Percentiles rank a stretch among this genome's conserved stretches.
Evolutionary conservation across 176 grass and related monocot genomes (phyloP).

Genomic region (Juncus effusus): DNA sequence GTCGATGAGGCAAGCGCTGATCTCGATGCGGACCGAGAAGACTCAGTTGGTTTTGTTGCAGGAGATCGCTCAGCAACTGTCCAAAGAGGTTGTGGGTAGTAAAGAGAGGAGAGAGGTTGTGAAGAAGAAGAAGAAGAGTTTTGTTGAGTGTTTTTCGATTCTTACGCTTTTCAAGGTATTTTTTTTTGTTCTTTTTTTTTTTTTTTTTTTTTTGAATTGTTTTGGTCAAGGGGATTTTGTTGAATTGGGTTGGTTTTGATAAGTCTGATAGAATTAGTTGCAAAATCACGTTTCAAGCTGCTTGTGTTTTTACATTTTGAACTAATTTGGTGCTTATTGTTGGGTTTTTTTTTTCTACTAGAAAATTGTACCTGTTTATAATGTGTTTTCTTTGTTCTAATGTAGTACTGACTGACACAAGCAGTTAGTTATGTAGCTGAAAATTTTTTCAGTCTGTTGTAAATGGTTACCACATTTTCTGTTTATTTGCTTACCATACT

Average conservation of each 20-base stretch:
- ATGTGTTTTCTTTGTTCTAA: no score
- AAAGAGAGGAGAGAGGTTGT: constrained; percentile 16
- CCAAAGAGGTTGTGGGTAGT: constrained; percentile 48
- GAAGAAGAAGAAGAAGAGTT: constrained; percentile 34
- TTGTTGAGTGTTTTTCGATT: constrained; percentile 37
- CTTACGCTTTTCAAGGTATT: constrained; percentile 57
- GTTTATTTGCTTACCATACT: no score
- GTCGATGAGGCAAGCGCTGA: constrained; percentile 79
- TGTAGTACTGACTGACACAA: no score
- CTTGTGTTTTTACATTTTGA: no score
- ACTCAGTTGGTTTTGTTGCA: constrained; percentile 72
- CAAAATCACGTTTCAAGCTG: no score
- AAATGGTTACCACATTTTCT: no score
- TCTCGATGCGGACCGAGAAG: constrained; percentile 88
- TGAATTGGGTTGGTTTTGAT: background rate
- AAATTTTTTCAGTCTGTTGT: no score
- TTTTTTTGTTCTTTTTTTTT: background rate
- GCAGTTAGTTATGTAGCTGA: no score
- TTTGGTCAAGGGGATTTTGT: constrained; percentile 10
- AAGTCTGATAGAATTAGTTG: no score
- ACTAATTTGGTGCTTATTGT: no score
- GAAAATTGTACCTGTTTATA: no score
- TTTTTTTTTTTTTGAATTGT: background rate
- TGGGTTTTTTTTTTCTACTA: no score
- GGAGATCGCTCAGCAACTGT: constrained; percentile 89